Percentiles rank a stretch among this genome's conserved stretches.
phyloP scores from a whole-genome alignment of 768 basidiomycete species.

The Rhodotorula taiwanensis region DNA sequence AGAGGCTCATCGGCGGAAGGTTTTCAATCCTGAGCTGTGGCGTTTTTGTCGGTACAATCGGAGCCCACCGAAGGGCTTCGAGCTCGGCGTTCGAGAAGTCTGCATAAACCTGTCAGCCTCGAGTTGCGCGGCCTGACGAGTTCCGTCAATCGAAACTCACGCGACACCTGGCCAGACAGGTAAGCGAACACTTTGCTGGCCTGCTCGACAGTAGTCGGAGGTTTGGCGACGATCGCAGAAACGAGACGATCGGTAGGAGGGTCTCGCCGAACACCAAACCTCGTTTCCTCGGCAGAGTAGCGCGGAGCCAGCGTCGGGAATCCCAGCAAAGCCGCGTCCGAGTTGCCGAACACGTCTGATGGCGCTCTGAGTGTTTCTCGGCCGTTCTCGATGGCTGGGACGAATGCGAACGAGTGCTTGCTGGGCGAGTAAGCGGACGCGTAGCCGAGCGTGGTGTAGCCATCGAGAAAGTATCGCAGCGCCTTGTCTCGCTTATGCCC shows the following conservation, averaged over 20 bases:
- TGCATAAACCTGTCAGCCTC: not conserved
- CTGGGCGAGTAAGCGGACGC: conserved; percentile 40
- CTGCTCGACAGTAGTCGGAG: conserved; percentile 22
- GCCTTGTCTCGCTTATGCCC: conserved; percentile 55
- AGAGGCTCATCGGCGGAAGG: conserved; percentile 75
- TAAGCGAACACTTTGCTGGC: conserved; percentile 39
- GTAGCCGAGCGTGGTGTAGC: conserved; percentile 55
- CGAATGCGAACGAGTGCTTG: conserved; percentile 61
- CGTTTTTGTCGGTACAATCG: conserved; percentile 26
- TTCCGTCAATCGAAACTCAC: not conserved
- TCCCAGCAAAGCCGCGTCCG: conserved; percentile 66
- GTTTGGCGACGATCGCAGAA: conserved; percentile 18
- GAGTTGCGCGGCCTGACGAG: not conserved
- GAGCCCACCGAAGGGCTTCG: conserved; percentile 13
- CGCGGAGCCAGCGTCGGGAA: conserved; percentile 55
- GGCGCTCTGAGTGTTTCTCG: conserved; percentile 50
- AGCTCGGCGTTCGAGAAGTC: conserved; percentile 23
- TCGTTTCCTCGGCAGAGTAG: conserved; percentile 26
- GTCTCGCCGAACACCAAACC: conserved; percentile 35
- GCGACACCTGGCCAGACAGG: conserved; percentile 29
- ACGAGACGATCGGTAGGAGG: conserved; percentile 30
- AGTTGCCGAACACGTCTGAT: conserved; percentile 61
- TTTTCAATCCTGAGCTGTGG: conserved; percentile 47
- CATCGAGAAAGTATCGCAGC: conserved; percentile 74
- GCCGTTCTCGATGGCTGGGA: conserved; percentile 62